Base-by-base conservation (phyloP, 225 moss, liverwort and hornwort genomes). In the Thuidium tamariscinum region DNA sequence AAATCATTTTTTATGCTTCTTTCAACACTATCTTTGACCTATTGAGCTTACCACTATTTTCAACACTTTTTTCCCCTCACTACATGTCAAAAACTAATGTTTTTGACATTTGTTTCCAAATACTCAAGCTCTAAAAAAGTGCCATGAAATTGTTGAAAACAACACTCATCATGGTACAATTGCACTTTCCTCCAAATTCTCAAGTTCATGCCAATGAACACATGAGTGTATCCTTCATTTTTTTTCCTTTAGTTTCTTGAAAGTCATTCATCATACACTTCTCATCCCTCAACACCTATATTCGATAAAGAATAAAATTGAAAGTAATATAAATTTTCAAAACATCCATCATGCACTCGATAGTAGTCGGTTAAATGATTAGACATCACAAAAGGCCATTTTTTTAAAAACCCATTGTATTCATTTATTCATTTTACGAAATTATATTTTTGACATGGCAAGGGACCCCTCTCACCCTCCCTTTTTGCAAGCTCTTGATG, bases 181-280 rank as follows among this genome's bases (percentile, higher is more conserved):
- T n/a, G 0, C 0, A 52, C 0, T 1, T n/a, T 1, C 14, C 4
- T 0, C 5, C 0, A 4, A 5, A 14, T 52, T 9, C 2, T 22
- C 52, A 0, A n/a, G 23, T n/a, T 16, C 6, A 54, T 15, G 0
- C 72, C 18, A 54, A 54, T 36, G 16, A 52, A 54, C n/a, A n/a
- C n/a, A n/a, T 4, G 15, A 0, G 9, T 2, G 2, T 10, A 36
- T 36, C 5, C n/a, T 14, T 22, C 5, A 13, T n/a, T n/a, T 74
- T 13, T 34, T 32, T 6, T 9, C 1, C 9, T 64, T 9, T 0
- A 14, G 0, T 36, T 54, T 52, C 1, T 54, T 3, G 1, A 23
- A 75, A 75, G 8, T 13, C 22, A 51, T n/a, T n/a, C n/a, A 14
- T 23, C 1, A 5, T 2, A 8, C 8, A 74, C n/a, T 51, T 76